Evolutionary conservation across 176 grass and related monocot genomes (phyloP).

Genomic region (Carex littledalei): DNA sequence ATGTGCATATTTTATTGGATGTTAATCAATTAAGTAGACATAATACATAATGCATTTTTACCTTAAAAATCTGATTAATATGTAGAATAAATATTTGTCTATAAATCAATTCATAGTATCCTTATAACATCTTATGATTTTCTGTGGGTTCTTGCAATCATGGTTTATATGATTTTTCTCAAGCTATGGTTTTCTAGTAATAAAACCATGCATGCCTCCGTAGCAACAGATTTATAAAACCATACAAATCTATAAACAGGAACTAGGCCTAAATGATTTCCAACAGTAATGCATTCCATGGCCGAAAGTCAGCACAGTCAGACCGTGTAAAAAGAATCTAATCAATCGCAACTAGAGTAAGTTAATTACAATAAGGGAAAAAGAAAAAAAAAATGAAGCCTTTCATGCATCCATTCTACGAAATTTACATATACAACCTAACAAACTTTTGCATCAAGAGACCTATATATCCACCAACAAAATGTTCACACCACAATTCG

Average conservation of each 20-base stretch:
- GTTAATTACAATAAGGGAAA: no score
- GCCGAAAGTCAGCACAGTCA: no score
- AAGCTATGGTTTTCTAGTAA: background rate
- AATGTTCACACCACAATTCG: no score
- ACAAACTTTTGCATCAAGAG: background rate
- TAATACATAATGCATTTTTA: background rate
- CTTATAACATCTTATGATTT: background rate
- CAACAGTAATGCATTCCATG: no score
- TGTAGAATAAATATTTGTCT: background rate
- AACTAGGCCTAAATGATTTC: no score
- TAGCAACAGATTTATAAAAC: no score
- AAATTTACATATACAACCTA: no score
- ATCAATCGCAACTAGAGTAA: no score
- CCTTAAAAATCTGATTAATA: background rate
- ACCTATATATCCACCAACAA: background rate
- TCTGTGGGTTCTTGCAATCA: background rate
- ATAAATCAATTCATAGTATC: background rate
- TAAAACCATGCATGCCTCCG: background rate
- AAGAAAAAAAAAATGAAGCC: no score
- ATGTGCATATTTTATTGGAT: background rate
- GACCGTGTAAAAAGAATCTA: no score
- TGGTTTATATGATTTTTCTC: background rate
- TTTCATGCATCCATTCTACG: no score
- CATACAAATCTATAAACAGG: no score
- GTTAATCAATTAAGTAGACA: background rate